Conservation (phyloP, 768 basidiomycete genomes). For the Ramaria sp. region DNA sequence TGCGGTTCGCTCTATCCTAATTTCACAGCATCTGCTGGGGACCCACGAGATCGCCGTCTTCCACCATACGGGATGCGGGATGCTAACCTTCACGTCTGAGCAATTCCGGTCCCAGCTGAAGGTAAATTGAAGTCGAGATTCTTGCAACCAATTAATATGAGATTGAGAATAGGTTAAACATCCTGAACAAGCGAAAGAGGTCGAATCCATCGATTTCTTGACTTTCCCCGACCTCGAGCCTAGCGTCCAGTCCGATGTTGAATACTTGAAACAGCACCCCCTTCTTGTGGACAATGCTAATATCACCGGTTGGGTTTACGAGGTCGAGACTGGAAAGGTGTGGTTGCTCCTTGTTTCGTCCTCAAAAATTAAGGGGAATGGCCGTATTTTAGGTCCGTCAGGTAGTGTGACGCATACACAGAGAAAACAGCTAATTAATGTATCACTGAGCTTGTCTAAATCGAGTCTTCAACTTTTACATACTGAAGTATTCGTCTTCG, state of each 20-base stretch:
- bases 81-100: constrained; percentile 50
- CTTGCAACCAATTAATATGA: background rate
- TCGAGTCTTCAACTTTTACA: too few species aligned
- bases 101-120: constrained; percentile 41
- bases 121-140: constrained; percentile 16
- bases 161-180: background rate
- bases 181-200: constrained; percentile 15
- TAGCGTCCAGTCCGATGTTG: constrained; percentile 47
- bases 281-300: constrained; percentile 42
- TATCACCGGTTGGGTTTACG: constrained; percentile 60
- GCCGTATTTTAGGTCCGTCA: background rate
- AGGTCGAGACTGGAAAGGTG: constrained; percentile 53
- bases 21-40: constrained; percentile 64
- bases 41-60: constrained; percentile 59
- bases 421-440: background rate
- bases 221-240: constrained; percentile 42
- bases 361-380: background rate
- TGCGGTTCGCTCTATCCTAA: constrained; percentile 52
- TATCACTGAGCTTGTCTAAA: background rate
- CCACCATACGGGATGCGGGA: constrained; percentile 67
- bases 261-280: constrained; percentile 44
- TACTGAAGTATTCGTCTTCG: background rate
- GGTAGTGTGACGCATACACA: background rate
- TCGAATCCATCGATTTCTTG: constrained; percentile 44
- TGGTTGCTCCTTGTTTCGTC: constrained; percentile 8